Percentiles rank a stretch among this genome's conserved stretches.
phyloP scores from a whole-genome alignment of 768 basidiomycete species.

The Cantharellus cinnabarinus region DNA sequence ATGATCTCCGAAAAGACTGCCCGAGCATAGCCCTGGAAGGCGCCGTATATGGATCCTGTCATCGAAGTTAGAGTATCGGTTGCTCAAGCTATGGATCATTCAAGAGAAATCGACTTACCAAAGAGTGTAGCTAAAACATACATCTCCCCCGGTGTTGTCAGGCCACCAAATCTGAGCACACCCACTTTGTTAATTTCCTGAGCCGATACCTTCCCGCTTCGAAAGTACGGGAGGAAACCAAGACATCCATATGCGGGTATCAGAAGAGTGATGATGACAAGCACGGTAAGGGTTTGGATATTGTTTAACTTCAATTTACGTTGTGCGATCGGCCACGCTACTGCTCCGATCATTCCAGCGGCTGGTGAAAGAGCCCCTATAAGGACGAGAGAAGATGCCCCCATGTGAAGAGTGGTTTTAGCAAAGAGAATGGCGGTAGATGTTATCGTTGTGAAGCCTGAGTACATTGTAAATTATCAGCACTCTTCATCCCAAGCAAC shows the following conservation, averaged over 20 bases:
- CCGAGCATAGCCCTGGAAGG: conserved; percentile 78
- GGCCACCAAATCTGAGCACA: conserved; percentile 36
- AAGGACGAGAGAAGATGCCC: conserved; percentile 52
- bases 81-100: background rate
- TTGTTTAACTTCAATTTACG: conserved; percentile 43
- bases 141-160: conserved; percentile 71
- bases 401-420: conserved; percentile 73
- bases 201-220: background rate
- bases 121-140: conserved; percentile 67
- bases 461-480: background rate
- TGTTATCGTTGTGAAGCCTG: conserved; percentile 82
- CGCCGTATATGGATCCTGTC: conserved; percentile 51
- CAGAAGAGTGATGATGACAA: conserved; percentile 43
- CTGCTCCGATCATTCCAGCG: conserved; percentile 64
- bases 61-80: background rate
- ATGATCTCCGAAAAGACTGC: conserved; percentile 76
- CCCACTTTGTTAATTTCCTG: background rate
- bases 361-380: conserved; percentile 61
- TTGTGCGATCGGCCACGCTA: conserved; percentile 64
- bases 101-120: conserved; percentile 24
- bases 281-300: conserved; percentile 37
- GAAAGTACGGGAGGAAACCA: conserved; percentile 38
- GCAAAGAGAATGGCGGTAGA: conserved; percentile 83
- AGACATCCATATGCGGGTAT: conserved; percentile 70
- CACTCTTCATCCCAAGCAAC: background rate